Conservation (phyloP, 192 early-diverging fungal genomes). For the Backusella luteola region DNA sequence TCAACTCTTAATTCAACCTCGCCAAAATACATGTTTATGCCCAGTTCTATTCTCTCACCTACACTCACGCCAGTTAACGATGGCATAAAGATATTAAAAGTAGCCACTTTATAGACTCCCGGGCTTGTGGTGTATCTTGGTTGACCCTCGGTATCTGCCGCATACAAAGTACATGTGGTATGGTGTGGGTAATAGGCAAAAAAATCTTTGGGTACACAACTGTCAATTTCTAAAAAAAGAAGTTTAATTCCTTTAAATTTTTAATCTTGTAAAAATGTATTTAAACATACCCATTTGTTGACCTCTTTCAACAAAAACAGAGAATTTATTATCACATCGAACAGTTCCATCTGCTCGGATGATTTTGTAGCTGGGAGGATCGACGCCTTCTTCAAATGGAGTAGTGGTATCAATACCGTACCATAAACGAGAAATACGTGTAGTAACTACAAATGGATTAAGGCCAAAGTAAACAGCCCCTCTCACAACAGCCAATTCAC, state of each 20-base stretch:
- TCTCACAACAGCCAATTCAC: conserved; percentile 52
- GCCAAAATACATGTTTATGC: conserved; percentile 44
- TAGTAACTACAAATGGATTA: conserved; percentile 48
- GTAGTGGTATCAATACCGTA: conserved; percentile 52
- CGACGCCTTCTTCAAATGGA: conserved; percentile 50
- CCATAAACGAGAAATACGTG: conserved; percentile 52
- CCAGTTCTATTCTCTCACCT: conserved; percentile 38
- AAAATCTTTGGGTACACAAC: conserved; percentile 39
- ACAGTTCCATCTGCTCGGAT: conserved; percentile 44
- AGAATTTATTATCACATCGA: conserved; percentile 49
- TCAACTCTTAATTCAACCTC: conserved; percentile 41
- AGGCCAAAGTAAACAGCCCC: conserved; percentile 57
- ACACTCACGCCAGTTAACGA: conserved; percentile 35
- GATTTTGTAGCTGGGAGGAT: conserved; percentile 48
- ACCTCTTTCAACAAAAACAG: conserved; percentile 43
- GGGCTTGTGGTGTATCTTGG: conserved; percentile 36
- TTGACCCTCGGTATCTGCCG: conserved; percentile 38
- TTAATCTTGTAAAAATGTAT: neutral
- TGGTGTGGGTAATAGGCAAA: conserved; percentile 45
- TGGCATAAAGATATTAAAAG: conserved; percentile 42
- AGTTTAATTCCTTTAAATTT: neutral
- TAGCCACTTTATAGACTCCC: conserved; percentile 40
- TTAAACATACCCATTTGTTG: conserved; percentile 23
- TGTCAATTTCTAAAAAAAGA: conserved; percentile 35
- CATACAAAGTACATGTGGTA: conserved; percentile 42